Percentiles rank a stretch among this genome's conserved stretches.
phyloP scores from a whole-genome alignment of 1,139 yeast species.

The Geotrichum klebahnii region DNA sequence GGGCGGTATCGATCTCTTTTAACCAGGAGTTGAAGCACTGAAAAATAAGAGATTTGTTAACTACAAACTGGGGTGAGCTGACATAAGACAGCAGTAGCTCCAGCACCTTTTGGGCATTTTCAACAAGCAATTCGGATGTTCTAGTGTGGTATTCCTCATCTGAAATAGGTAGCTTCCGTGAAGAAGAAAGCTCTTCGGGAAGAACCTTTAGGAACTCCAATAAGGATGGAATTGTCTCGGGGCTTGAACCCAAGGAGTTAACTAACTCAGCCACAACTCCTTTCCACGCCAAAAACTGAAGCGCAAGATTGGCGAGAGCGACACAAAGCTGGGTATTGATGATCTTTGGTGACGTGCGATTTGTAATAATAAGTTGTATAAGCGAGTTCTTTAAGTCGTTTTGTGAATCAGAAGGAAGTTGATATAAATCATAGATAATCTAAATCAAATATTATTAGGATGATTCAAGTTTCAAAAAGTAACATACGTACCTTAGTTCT shows the following conservation, averaged over 20 bases:
- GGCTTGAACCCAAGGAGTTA: conserved; percentile 44
- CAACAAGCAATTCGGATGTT: conserved; percentile 56
- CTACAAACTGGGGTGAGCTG: conserved; percentile 42
- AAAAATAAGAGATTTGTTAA: conserved; percentile 47
- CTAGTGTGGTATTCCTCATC: conserved; percentile 74
- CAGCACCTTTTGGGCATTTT: conserved; percentile 67
- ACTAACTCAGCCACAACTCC: conserved; percentile 68
- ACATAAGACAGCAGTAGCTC: conserved; percentile 45
- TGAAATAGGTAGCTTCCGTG: conserved; percentile 70
- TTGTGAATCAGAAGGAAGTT: conserved; percentile 56
- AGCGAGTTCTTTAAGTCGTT: conserved; percentile 59
- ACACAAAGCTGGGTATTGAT: conserved; percentile 77
- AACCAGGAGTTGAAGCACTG: conserved; percentile 88
- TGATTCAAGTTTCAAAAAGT: neutral
- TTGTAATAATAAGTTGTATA: conserved; percentile 46
- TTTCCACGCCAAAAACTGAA: conserved; percentile 72
- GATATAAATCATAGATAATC: conserved; percentile 76
- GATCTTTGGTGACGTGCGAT: conserved; percentile 45
- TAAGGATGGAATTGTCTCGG: conserved; percentile 44
- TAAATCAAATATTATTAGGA: conserved; percentile 20
- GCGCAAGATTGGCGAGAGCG: conserved; percentile 73
- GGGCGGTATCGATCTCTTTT: conserved; percentile 70
- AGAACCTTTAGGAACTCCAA: conserved; percentile 78
- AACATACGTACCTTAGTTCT: conserved; percentile 56
- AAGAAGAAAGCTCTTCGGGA: conserved; percentile 86